A percentile compares a stretch with the other conserved stretches of the same genome.
phyloP scores from a whole-genome alignment of 495 filamentous ascomycete genomes.

The Talaromyces wortmannii region DNA sequence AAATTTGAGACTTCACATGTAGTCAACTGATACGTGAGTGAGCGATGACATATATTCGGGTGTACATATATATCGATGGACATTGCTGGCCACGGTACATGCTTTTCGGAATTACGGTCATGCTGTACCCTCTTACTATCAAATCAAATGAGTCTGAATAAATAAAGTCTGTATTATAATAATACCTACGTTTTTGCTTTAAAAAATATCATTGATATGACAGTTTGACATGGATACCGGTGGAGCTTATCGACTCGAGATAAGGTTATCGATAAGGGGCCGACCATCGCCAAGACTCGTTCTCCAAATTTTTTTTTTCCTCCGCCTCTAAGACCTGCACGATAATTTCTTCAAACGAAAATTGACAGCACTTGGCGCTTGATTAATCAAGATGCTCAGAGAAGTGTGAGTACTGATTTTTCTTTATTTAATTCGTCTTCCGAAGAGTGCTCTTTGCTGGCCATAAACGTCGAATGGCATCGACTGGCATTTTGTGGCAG shows the following conservation, averaged over 20 bases:
- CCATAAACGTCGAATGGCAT: not conserved
- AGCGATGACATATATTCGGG: too few species aligned
- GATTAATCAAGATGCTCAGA: constrained; percentile 31
- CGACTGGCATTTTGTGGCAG: too few species aligned
- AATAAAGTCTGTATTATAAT: too few species aligned
- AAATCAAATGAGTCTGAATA: too few species aligned
- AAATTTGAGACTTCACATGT: too few species aligned
- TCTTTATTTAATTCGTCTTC: constrained; percentile 2
- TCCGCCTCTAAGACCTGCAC: not conserved
- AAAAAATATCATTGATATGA: not conserved
- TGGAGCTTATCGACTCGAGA: not conserved
- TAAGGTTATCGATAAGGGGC: constrained; percentile 6
- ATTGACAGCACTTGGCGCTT: not conserved
- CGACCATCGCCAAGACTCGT: not conserved
- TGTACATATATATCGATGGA: too few species aligned
- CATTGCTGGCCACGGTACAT: too few species aligned
- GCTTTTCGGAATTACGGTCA: too few species aligned
- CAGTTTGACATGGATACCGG: not conserved
- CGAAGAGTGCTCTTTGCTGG: not conserved
- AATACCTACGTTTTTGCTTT: too few species aligned
- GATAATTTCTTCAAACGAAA: not conserved
- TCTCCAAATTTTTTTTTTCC: constrained; percentile 1
- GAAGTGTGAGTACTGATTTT: constrained; percentile 32
- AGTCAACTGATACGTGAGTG: too few species aligned
- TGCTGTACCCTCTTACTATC: too few species aligned